Evolutionary conservation across 352 stramenopile species (phyloP), one percentile per base, ranked within the genome.

Genomic region (Globisporangium barbulae): DNA sequence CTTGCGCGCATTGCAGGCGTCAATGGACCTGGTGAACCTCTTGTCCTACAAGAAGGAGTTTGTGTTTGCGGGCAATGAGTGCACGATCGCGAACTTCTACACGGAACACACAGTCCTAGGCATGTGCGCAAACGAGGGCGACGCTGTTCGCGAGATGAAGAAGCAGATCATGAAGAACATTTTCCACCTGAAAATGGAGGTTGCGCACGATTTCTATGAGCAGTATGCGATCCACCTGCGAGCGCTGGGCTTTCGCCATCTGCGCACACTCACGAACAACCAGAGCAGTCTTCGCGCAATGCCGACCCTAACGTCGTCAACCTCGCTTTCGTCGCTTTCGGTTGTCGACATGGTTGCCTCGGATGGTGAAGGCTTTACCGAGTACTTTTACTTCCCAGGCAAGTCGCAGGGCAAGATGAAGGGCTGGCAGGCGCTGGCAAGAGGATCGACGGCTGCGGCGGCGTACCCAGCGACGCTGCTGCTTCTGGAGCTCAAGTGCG

Each of bases 11-110:
- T 61, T 83, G 2, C 83, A 91, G 64, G 88, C 83, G 30, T 90
- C 83, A 41, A 91, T 94, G 85, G 80, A 94, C 68, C 63, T 96
- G 42, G 75, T 94, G 30, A 90, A 94, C 31, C 65, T 96, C 31
- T 64, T 96, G 5, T 90, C 83, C 54, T 96, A 94, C 78, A 93
- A 96, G 69, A 78, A 89, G 33, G 74, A 91, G 52, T 92, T 96
- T 74, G 85, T 96, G 19, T 94, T 96, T 47, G 59, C 72, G 44
- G 75, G 76, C 31, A 82, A 93, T 8, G 84, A 91, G 52, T 77
- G 76, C 41, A 72, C 73, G 8, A 78, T 96, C 25, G 84, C 85
- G 2, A 91, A 90, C 39, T 65, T 96, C 5, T 82, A 94, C 45
- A 86, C 80, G 0, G 83, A 96, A 48, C 78, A 93, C 58, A 92